These are phyloP conservation scores for Trypanosoma grayi DNA, from an alignment of 208 protist genomes.

Conservation along the genomic window DNA sequence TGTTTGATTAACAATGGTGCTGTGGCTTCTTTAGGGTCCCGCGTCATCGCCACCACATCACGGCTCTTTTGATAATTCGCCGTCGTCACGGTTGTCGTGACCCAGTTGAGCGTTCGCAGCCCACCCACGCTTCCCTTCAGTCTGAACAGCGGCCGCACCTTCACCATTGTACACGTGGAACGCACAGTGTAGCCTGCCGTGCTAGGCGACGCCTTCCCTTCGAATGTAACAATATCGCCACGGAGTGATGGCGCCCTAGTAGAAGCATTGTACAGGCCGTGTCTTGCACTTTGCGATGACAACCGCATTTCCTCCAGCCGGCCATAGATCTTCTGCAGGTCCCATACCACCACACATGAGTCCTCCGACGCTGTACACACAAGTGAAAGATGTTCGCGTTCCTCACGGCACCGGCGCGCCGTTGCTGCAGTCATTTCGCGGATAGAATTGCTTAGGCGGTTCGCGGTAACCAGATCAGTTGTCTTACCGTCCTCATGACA, in stretches of 20 bases:
- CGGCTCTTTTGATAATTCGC: constrained; percentile 35
- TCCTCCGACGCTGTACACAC: constrained; percentile 84
- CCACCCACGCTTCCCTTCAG: constrained; percentile 80
- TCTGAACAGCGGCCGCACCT: constrained; percentile 74
- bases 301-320: constrained; percentile 53
- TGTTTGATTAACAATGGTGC: constrained; percentile 28
- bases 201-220: constrained; percentile 21
- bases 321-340: constrained; percentile 75
- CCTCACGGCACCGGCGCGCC: constrained; percentile 11
- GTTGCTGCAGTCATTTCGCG: constrained; percentile 21
- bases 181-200: constrained; percentile 36
- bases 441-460: constrained; percentile 64
- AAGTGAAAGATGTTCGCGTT: constrained; percentile 72
- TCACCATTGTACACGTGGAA: constrained; percentile 71
- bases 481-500: constrained; percentile 54
- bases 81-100: constrained; percentile 69
- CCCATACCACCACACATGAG: constrained; percentile 82
- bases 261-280: background rate
- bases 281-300: background rate
- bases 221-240: constrained; percentile 71
- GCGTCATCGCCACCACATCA: constrained; percentile 28
- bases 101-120: constrained; percentile 70
- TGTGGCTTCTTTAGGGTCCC: constrained; percentile 32
- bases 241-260: constrained; percentile 1
- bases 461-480: constrained; percentile 32